A percentile compares a stretch with the other conserved stretches of the same genome.
phyloP scores from a whole-genome alignment of 352 stramenopile species.

The Pythium utonaiense region DNA sequence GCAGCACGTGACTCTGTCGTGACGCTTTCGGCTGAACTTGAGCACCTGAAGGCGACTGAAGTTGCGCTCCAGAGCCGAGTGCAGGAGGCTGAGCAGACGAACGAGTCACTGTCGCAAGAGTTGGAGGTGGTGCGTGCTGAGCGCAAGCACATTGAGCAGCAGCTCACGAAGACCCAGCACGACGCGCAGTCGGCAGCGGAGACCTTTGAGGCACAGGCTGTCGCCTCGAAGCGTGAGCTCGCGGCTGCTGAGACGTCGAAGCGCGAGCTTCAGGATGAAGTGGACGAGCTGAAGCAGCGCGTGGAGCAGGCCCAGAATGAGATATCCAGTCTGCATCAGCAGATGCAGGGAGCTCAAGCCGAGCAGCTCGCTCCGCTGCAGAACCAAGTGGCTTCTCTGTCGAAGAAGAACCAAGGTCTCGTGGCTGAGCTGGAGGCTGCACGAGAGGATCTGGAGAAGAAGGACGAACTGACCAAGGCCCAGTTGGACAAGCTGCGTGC shows the following conservation, averaged over 20 bases:
- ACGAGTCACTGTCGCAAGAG: conserved; percentile 30
- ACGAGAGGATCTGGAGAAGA: conserved; percentile 46
- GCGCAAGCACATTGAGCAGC: conserved; percentile 30
- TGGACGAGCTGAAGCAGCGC: conserved; percentile 44
- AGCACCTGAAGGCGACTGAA: conserved; percentile 20
- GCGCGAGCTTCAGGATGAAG: conserved; percentile 40
- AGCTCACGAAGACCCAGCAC: conserved; percentile 35
- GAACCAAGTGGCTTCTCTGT: conserved; percentile 53
- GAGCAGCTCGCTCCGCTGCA: conserved; percentile 36
- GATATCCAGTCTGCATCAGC: conserved; percentile 39
- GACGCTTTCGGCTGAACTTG: conserved; percentile 10
- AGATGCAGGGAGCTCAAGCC: conserved; percentile 32
- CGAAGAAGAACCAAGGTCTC: conserved; percentile 58
- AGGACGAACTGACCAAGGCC: conserved; percentile 27
- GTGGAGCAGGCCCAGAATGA: conserved; percentile 42
- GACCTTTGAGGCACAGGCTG: conserved; percentile 22
- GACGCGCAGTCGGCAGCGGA: conserved; percentile 33
- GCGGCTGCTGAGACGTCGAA: conserved; percentile 26
- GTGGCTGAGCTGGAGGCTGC: conserved; percentile 45
- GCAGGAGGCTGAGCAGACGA: conserved; percentile 15
- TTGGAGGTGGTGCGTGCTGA: conserved; percentile 31
- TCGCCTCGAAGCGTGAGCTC: conserved; percentile 10
- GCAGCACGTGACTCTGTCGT: conserved; percentile 3
- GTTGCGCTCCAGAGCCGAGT: conserved; percentile 9
- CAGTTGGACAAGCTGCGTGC: conserved; percentile 41